Conservation (phyloP, 164 flowering plant species). For the Liquidambar formosana region DNA sequence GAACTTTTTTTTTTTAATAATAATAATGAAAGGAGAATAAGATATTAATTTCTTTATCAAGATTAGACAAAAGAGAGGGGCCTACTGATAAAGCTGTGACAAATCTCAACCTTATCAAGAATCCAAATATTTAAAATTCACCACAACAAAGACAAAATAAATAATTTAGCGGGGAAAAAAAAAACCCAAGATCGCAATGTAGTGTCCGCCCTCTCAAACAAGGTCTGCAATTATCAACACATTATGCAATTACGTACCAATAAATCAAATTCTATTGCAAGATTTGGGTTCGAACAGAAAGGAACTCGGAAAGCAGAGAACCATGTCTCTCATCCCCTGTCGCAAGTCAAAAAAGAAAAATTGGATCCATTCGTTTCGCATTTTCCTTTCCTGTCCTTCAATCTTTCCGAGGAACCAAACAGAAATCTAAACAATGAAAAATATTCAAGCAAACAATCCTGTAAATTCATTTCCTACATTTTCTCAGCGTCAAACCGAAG, state of each 20-base stretch:
- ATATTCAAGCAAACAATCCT: too few relatives aligned
- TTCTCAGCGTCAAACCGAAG: too few relatives aligned
- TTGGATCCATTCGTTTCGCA: too few relatives aligned
- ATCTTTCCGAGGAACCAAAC: too few relatives aligned
- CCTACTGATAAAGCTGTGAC: slow-evolving; percentile 1
- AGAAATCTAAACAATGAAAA: too few relatives aligned
- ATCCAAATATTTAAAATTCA: neutral
- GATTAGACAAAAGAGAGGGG: slow-evolving; percentile 15
- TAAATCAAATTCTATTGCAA: neutral
- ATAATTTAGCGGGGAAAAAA: neutral
- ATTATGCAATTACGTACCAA: too few relatives aligned
- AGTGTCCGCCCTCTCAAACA: neutral
- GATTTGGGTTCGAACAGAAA: neutral
- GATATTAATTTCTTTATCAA: neutral
- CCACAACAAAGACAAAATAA: slow-evolving; percentile 2
- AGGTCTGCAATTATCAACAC: neutral
- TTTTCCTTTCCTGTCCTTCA: too few relatives aligned
- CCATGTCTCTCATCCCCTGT: neutral
- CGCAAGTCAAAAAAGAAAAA: too few relatives aligned
- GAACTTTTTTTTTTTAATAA: neutral
- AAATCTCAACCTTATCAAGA: slow-evolving; percentile 12
- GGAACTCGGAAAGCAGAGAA: neutral
- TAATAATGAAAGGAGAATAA: neutral
- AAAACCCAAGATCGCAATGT: neutral
- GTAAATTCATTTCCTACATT: too few relatives aligned